phyloP scores from a whole-genome alignment of 768 basidiomycete genomes.

The Lactifluus volemus region DNA sequence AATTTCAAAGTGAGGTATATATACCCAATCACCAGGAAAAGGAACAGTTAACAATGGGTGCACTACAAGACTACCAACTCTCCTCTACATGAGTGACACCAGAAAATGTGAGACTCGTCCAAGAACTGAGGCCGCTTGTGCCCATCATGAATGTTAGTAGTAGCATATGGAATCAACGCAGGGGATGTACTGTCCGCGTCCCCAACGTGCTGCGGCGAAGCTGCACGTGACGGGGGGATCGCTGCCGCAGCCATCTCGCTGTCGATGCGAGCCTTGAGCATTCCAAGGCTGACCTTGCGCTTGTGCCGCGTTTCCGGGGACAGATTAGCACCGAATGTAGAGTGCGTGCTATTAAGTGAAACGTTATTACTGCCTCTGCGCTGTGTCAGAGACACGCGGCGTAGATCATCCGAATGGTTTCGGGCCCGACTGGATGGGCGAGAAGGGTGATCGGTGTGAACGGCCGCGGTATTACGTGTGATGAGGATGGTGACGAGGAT shows the following conservation, averaged over 20 bases:
- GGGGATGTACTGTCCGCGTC: slow-evolving; percentile 22
- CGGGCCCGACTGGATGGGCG: slow-evolving; percentile 38
- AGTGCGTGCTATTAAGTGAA: slow-evolving; percentile 27
- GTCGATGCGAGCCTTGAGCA: slow-evolving; percentile 87
- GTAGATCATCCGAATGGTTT: slow-evolving; percentile 33
- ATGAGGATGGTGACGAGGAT: slow-evolving; percentile 24
- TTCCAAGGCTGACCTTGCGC: slow-evolving; percentile 73
- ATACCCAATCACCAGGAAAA: not conserved
- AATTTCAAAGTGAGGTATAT: slow-evolving; percentile 4
- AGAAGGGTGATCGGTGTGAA: slow-evolving; percentile 34
- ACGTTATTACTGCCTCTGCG: slow-evolving; percentile 22
- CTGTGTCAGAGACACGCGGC: slow-evolving; percentile 30
- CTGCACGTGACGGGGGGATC: slow-evolving; percentile 41
- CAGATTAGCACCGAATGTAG: slow-evolving; percentile 44
- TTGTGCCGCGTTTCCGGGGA: slow-evolving; percentile 74
- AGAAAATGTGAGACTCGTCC: slow-evolving; percentile 85
- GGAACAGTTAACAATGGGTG: not conserved
- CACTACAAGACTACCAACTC: slow-evolving; percentile 70
- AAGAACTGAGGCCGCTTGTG: slow-evolving; percentile 59
- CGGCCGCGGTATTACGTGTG: slow-evolving; percentile 35
- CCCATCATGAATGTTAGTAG: not conserved
- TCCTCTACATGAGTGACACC: slow-evolving; percentile 77
- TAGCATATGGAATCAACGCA: slow-evolving; percentile 2
- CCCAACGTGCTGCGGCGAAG: slow-evolving; percentile 38
- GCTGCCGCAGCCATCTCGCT: slow-evolving; percentile 52